phyloP scores from a whole-genome alignment of 495 filamentous ascomycete species.

The Zalerion maritima region DNA sequence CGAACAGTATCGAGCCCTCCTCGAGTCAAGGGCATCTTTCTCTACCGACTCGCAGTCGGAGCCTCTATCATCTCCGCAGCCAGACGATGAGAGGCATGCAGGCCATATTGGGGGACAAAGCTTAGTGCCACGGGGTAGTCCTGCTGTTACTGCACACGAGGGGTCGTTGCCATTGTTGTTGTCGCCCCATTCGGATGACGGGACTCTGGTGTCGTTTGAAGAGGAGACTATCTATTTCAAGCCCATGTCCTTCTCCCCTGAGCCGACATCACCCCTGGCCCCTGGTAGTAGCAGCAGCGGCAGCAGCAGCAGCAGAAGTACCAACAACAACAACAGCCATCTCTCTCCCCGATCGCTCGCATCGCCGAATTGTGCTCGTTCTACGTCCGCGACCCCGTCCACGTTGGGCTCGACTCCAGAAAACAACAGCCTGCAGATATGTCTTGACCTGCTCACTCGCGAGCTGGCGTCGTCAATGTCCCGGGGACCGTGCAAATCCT shows the following conservation, averaged over 20 bases:
- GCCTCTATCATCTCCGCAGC: constrained; percentile 9
- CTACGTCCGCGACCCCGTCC: background rate
- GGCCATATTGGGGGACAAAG: too few relatives aligned
- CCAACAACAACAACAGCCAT: constrained; percentile 1
- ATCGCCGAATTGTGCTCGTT: background rate
- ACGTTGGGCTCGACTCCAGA: constrained; percentile 9
- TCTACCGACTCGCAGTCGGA: constrained; percentile 11
- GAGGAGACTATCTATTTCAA: constrained; percentile 26
- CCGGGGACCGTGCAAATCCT: constrained; percentile 22
- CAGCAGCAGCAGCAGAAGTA: constrained; percentile 1
- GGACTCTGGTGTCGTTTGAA: constrained; percentile 28
- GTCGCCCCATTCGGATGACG: constrained; percentile 26
- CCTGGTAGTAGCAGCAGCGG: constrained; percentile 1
- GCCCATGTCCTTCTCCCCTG: constrained; percentile 19
- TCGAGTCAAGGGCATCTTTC: constrained; percentile 18
- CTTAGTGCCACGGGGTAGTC: too few relatives aligned
- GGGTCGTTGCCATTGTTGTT: constrained; percentile 1
- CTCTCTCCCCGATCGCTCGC: background rate
- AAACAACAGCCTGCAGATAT: constrained; percentile 25
- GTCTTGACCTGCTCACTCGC: constrained; percentile 24
- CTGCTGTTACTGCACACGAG: too few relatives aligned
- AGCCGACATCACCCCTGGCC: constrained; percentile 8
- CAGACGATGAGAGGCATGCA: constrained; percentile 2
- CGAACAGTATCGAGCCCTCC: constrained; percentile 27
- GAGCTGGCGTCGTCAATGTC: constrained; percentile 24